Percentiles rank a stretch among this genome's conserved stretches.
These are phyloP conservation scores for Moricandia moricandioides DNA, from an alignment of 345 rosid species.

Conservation along the genomic window DNA sequence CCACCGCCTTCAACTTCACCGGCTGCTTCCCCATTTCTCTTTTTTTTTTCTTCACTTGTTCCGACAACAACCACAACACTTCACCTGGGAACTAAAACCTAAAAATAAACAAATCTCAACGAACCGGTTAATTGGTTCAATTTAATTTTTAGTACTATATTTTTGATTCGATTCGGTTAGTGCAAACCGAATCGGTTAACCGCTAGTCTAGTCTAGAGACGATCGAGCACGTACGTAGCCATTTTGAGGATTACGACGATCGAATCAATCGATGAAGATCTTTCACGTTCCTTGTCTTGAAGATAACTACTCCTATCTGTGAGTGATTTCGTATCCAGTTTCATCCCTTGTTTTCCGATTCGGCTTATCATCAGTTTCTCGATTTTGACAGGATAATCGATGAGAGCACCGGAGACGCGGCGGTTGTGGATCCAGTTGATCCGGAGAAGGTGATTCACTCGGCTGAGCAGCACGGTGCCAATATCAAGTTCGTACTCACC, in stretches of 20 bases:
- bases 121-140: neutral
- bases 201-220: neutral
- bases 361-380: neutral
- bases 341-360: neutral
- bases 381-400: constrained; percentile 56
- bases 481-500: constrained; percentile 72
- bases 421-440: constrained; percentile 94
- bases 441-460: constrained; percentile 61
- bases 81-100: neutral
- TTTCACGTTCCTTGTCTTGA: constrained; percentile 70
- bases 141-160: too few relatives aligned
- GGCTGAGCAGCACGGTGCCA: constrained; percentile 47
- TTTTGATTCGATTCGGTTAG: neutral
- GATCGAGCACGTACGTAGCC: neutral
- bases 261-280: constrained; percentile 51
- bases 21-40: constrained; percentile 60
- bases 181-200: constrained; percentile 1
- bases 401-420: constrained; percentile 76
- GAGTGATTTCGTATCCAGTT: neutral
- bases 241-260: neutral
- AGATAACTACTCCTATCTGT: constrained; percentile 93
- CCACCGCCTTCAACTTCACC: constrained; percentile 81
- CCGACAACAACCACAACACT: neutral
- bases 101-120: neutral
- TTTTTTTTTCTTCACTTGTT: constrained; percentile 9